These are phyloP conservation scores for Ophiostoma sp. DNA, from an alignment of 2,329 filamentous ascomycete species.

Conservation along the genomic window DNA sequence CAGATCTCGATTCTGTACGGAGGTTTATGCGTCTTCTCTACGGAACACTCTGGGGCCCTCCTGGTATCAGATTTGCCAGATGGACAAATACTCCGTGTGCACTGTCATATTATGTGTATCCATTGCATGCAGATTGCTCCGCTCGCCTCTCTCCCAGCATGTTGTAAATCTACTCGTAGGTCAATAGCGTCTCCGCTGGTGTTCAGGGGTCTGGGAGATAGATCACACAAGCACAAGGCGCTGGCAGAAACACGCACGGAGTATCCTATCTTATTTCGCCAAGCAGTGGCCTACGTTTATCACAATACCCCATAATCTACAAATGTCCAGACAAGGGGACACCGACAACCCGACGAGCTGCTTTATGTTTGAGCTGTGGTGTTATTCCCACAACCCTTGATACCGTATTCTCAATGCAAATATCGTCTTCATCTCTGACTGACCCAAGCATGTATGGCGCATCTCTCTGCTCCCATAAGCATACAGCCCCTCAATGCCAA, in stretches of 20 bases:
- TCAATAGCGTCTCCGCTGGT: not conserved
- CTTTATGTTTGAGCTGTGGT: not conserved
- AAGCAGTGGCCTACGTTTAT: not conserved
- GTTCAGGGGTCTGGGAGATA: not conserved
- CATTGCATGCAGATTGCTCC: not conserved
- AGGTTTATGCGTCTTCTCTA: not conserved
- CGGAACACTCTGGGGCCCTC: not conserved
- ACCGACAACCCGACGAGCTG: not conserved
- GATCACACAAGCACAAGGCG: constrained; percentile 3
- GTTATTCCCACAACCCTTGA: not conserved
- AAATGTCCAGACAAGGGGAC: not conserved
- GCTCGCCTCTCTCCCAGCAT: not conserved
- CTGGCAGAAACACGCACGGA: not conserved
- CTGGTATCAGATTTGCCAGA: constrained; percentile 1
- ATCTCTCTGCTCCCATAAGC: not conserved
- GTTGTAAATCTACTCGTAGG: not conserved
- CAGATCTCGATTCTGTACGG: not conserved
- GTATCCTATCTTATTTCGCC: no score
- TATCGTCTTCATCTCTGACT: not conserved
- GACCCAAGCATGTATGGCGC: no score
- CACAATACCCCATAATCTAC: constrained; percentile 3
- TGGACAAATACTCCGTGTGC: not conserved
- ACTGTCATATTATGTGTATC: not conserved
- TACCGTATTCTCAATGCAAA: not conserved
- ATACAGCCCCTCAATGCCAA: not conserved